These are phyloP conservation scores for Colletotrichum camelliae DNA, from an alignment of 2,329 filamentous ascomycete species.

Conservation along the genomic window DNA sequence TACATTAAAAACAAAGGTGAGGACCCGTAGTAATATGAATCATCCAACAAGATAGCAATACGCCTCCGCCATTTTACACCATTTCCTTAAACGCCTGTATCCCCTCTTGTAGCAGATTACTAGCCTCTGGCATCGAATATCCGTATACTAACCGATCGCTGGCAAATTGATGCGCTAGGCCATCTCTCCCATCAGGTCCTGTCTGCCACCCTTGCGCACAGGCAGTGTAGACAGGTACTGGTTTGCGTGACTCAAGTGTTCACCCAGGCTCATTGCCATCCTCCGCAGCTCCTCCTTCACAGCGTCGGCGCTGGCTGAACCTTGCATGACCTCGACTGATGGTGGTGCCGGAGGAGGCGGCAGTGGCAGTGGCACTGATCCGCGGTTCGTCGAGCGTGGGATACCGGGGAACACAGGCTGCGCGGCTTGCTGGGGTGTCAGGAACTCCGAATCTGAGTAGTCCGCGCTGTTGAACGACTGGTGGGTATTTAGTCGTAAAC, in stretches of 20 bases:
- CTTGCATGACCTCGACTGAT: conserved; percentile 58
- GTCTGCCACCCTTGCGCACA: conserved; percentile 35
- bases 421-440: conserved; percentile 33
- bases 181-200: conserved; percentile 10
- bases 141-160: background rate
- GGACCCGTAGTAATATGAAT: background rate
- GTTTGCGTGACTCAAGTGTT: conserved; percentile 53
- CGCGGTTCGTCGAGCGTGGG: background rate
- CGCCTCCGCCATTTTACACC: background rate
- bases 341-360: conserved; percentile 51
- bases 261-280: conserved; percentile 53
- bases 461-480: conserved; percentile 23
- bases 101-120: background rate
- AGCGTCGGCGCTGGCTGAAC: conserved; percentile 54
- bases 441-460: conserved; percentile 25
- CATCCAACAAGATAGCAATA: background rate
- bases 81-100: background rate
- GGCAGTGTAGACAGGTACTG: conserved; percentile 48
- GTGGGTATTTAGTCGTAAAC: conserved; percentile 15
- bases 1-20: background rate
- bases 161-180: background rate
- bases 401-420: conserved; percentile 27
- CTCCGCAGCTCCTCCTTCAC: conserved; percentile 56
- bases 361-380: conserved; percentile 24
- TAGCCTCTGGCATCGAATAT: background rate